A percentile compares a stretch with the other conserved stretches of the same genome.
phyloP scores from a whole-genome alignment of 139 green algal species.

The Desmodesmus armatus region DNA sequence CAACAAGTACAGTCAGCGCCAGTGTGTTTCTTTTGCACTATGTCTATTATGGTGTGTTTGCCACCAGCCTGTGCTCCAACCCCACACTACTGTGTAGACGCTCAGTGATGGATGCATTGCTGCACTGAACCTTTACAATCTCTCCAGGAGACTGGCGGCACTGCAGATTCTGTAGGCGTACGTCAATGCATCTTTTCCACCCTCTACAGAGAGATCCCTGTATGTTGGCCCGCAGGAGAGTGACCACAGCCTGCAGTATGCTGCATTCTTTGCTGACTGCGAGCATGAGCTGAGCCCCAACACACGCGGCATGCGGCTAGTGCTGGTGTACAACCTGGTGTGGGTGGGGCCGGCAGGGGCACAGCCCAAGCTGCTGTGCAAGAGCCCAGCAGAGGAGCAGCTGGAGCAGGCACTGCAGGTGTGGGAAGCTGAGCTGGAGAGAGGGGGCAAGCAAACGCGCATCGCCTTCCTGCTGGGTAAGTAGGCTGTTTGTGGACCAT shows the following conservation, averaged over 20 bases:
- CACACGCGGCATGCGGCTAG: background rate
- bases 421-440: background rate
- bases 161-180: too few species aligned
- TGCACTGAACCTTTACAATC: too few species aligned
- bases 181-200: background rate
- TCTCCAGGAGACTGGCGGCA: too few species aligned
- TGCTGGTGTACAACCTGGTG: constrained; percentile 50
- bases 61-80: too few species aligned
- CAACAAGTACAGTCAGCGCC: too few species aligned
- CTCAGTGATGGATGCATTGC: too few species aligned
- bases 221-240: background rate
- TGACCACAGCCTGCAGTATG: constrained; percentile 5
- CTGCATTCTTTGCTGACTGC: constrained; percentile 50
- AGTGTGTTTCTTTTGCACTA: too few species aligned
- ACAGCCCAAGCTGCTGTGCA: background rate
- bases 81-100: too few species aligned
- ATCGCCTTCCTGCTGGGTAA: constrained; percentile 10
- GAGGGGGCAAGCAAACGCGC: background rate
- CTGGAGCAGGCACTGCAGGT: background rate
- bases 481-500: background rate
- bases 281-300: constrained; percentile 44
- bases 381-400: background rate
- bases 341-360: background rate
- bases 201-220: background rate
- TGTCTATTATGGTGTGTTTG: too few species aligned